Conservation (phyloP, 495 filamentous ascomycete genomes). For the Neurospora tetraspora region DNA sequence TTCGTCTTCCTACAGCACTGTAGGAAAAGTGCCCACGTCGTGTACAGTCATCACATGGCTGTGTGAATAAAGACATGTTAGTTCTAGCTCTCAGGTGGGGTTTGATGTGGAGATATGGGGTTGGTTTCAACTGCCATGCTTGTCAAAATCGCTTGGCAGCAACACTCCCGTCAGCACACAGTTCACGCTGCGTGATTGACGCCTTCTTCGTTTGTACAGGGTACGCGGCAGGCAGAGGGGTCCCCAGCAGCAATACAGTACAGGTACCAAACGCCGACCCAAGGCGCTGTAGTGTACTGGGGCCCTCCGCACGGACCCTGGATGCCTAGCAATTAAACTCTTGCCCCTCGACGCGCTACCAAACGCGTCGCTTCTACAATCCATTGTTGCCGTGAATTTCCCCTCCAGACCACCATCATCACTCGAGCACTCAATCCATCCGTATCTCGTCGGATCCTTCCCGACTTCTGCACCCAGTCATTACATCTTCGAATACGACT, state of each 20-base stretch:
- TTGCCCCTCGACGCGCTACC: conserved; percentile 18
- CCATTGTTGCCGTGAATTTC: not conserved
- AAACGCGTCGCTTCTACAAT: not conserved
- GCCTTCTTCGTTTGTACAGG: not conserved
- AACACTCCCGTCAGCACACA: not conserved
- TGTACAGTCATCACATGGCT: not conserved
- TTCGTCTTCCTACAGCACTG: not conserved
- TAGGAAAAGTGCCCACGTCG: not conserved
- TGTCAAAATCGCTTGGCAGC: too few relatives aligned
- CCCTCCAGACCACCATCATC: conserved; percentile 1
- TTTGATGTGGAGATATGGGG: not conserved
- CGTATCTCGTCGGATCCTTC: not conserved
- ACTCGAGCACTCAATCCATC: conserved; percentile 2
- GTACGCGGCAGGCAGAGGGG: not conserved
- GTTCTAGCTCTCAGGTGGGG: not conserved
- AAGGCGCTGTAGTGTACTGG: not conserved
- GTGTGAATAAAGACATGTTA: not conserved
- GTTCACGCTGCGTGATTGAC: not conserved
- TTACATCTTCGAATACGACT: not conserved
- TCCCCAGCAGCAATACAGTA: not conserved
- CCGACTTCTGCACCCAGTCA: not conserved
- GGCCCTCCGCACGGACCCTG: conserved; percentile 1
- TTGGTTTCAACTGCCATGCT: not conserved
- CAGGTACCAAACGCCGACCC: not conserved
- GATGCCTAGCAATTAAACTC: conserved; percentile 16